Base-by-base conservation (phyloP, 225 moss, liverwort and hornwort species). In the Pseudoscleropodium purum region DNA sequence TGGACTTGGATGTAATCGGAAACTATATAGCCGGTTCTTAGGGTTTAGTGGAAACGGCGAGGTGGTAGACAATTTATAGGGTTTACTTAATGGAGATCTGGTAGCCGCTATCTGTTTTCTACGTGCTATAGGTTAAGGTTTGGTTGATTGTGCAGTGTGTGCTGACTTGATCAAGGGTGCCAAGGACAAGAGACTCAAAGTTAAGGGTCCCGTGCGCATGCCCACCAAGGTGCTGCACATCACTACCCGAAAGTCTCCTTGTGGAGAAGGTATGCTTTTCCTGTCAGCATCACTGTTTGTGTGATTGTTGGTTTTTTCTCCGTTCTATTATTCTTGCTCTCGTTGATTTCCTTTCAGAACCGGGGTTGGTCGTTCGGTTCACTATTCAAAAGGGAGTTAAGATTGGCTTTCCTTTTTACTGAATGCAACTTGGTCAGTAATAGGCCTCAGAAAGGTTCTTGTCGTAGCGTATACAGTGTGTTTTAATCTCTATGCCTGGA, bases 191-290 rank as follows among this genome's bases (percentile, higher is more conserved):
- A 94, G 93, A 66, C 89, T 97, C 43, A 97, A 97, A 87, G 96
- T 97, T 20, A 97, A 97, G 93, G 97, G 97, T 21, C 97, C 97
- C 82, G 97, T 97, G 84, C 92, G 97, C 73, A 97, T 97, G 95
- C 97, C 97, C 13, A 97, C 97, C 39, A 97, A 97, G 94, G 97
- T 97, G 83, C 84, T 97, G 91, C 95, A 94, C 77, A 94, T 97
- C 89, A 97, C 97, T 86, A 97, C 97, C 89, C 90, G 97, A 36
- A 97, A 97, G 88, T 97, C 97, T 88, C 97, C 97, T 84, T 97
- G 97, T 85, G 97, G 97, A 91, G 97, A 97, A 94, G 97, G 97
- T 96, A 65, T 65, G 86, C 17, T 39, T 29, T 6, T 49, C 45
- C 36, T 78, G 11, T 23, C 47, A 45, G 47, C 45, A 1, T 9